phyloP scores from a whole-genome alignment of 2,329 filamentous ascomycete species.

The Pseudogymnoascus sp. region DNA sequence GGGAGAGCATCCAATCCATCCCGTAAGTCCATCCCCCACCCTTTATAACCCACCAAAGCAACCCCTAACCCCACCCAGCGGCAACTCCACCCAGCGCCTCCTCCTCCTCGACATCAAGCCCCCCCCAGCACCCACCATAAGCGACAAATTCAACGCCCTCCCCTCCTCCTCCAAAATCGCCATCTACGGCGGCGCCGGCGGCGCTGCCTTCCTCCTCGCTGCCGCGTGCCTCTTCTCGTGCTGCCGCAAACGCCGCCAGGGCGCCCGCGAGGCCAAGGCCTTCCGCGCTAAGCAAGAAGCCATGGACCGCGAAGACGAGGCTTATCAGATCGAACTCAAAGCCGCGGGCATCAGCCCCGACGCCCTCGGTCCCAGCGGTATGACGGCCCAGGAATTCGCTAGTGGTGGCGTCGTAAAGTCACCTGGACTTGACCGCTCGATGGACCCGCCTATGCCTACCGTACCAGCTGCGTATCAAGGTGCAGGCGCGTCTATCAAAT shows the following conservation, averaged over 20 bases:
- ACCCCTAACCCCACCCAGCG: slow-evolving; percentile 30
- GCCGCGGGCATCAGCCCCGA: background rate
- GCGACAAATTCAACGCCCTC: slow-evolving; percentile 49
- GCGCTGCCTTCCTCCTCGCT: slow-evolving; percentile 37
- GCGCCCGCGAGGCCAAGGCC: slow-evolving; percentile 42
- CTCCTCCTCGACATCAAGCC: slow-evolving; percentile 21
- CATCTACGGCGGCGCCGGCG: slow-evolving; percentile 44
- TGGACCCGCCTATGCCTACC: background rate
- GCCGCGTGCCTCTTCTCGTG: slow-evolving; percentile 44
- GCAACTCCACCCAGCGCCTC: slow-evolving; percentile 44
- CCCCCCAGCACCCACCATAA: slow-evolving; percentile 36
- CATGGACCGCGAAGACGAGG: slow-evolving; percentile 23
- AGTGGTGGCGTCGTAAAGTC: background rate
- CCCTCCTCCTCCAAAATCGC: slow-evolving; percentile 43
- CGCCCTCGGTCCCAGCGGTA: background rate
- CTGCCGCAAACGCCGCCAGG: slow-evolving; percentile 46
- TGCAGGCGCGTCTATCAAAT: background rate
- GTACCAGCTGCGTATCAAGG: background rate
- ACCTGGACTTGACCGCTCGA: background rate
- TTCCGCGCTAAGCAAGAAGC: slow-evolving; percentile 27
- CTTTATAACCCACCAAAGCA: background rate
- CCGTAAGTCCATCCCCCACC: slow-evolving; percentile 36
- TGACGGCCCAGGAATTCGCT: slow-evolving; percentile 4
- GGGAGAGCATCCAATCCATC: slow-evolving; percentile 54
- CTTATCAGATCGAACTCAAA: slow-evolving; percentile 23